Percentiles rank a stretch among this genome's conserved stretches.
These are phyloP conservation scores for Debaryomyces robertsiae DNA, from an alignment of 1,139 yeast species.

Conservation along the genomic window DNA sequence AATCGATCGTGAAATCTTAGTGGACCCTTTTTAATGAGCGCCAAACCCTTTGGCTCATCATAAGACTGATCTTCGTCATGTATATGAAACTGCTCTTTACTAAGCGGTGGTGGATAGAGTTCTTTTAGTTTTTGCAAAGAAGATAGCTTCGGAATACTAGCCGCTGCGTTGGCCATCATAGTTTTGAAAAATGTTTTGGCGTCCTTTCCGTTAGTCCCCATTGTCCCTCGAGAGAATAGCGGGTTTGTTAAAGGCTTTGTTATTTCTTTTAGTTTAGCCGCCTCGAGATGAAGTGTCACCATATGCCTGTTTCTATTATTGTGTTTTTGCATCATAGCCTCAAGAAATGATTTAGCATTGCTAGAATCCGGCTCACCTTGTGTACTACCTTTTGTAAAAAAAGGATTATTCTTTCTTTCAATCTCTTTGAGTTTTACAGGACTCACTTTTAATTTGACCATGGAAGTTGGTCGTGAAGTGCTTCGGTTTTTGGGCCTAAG, in stretches of 20 bases:
- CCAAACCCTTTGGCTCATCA: background rate
- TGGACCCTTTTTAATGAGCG: background rate
- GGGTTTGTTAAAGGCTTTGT: conserved; percentile 13
- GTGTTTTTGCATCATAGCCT: conserved; percentile 9
- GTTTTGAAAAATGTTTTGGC: conserved; percentile 21
- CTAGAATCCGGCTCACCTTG: background rate
- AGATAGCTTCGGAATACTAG: conserved; percentile 21
- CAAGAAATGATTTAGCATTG: conserved; percentile 15
- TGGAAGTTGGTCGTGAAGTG: conserved; percentile 7
- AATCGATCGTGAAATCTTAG: background rate
- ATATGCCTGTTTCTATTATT: background rate
- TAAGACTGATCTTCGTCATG: conserved; percentile 7
- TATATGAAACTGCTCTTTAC: conserved; percentile 25
- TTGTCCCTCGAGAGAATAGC: conserved; percentile 14
- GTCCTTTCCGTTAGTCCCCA: conserved; percentile 12
- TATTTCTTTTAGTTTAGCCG: conserved; percentile 42
- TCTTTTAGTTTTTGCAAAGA: conserved; percentile 28
- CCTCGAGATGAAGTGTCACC: conserved; percentile 26
- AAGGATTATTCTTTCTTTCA: conserved; percentile 32
- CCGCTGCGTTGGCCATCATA: conserved; percentile 29
- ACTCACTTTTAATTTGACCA: conserved; percentile 32
- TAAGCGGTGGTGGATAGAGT: conserved; percentile 24
- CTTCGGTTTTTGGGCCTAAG: background rate
- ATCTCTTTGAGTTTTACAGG: conserved; percentile 29
- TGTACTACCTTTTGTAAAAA: conserved; percentile 30